Percentiles rank a stretch among this genome's conserved stretches.
Conservation (phyloP, 495 filamentous ascomycete species). For the Penicillium cosmopolitanum region DNA sequence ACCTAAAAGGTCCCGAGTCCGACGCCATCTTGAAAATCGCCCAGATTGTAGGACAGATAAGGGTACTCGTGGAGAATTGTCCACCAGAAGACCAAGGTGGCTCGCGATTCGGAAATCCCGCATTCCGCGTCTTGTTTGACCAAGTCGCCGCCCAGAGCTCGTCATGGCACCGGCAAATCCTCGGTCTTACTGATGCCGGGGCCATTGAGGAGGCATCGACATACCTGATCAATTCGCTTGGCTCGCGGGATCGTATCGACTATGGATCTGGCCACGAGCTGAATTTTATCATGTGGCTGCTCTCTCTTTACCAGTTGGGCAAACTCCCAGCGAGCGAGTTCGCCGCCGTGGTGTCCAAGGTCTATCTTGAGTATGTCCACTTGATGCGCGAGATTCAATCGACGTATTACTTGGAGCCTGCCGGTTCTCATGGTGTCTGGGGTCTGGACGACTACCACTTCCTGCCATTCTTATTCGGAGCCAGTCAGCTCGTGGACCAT, state of each 20-base stretch:
- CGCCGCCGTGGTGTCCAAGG: conserved; percentile 67
- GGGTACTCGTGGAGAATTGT: conserved; percentile 61
- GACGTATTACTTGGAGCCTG: conserved; percentile 94
- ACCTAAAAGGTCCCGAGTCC: conserved; percentile 58
- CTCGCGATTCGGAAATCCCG: conserved; percentile 92
- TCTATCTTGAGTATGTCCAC: conserved; percentile 79
- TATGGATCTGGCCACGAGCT: conserved; percentile 97
- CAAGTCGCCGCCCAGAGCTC: conserved; percentile 57
- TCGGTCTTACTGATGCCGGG: conserved; percentile 54
- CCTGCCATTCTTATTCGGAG: conserved; percentile 95
- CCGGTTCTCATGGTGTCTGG: conserved; percentile 95
- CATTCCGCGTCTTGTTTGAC: conserved; percentile 84
- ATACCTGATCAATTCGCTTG: conserved; percentile 83
- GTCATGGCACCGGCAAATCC: conserved; percentile 45
- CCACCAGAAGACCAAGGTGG: conserved; percentile 84
- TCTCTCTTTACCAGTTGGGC: conserved; percentile 83
- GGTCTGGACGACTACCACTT: conserved; percentile 97
- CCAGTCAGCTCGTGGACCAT: conserved; percentile 86
- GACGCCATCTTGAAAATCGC: conserved; percentile 65
- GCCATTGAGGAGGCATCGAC: conserved; percentile 71
- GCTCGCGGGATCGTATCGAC: conserved; percentile 87
- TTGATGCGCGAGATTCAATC: conserved; percentile 83
- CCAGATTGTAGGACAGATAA: conserved; percentile 68
- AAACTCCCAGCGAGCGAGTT: conserved; percentile 69
- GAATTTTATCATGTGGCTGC: conserved; percentile 92